Evolutionary conservation across 768 basidiomycete species (phyloP).

Genomic region (Tephrocybe sp.): DNA sequence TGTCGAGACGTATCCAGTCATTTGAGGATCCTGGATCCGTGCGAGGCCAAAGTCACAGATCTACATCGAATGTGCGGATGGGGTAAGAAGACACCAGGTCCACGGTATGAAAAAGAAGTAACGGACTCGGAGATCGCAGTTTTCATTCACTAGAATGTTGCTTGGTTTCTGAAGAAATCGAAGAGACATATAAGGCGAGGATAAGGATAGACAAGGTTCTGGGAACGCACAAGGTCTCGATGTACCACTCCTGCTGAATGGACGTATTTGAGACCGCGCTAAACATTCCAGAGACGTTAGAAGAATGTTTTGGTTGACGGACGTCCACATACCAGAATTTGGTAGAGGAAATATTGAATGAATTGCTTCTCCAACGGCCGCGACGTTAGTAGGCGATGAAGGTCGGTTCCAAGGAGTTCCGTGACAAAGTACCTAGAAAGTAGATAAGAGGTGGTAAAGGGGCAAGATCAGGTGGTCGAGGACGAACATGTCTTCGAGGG

Average conservation of each 20-base stretch:
- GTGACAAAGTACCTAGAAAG: slow-evolving; percentile 91
- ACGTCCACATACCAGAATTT: slow-evolving; percentile 74
- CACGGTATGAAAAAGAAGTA: background rate
- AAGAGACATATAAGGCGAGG: background rate
- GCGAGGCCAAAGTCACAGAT: slow-evolving; percentile 99
- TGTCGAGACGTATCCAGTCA: slow-evolving; percentile 99
- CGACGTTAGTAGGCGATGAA: slow-evolving; percentile 94
- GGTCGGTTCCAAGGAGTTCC: slow-evolving; percentile 95
- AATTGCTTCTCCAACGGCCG: slow-evolving; percentile 99
- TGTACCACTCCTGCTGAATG: slow-evolving; percentile 99
- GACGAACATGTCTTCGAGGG: slow-evolving; percentile 93
- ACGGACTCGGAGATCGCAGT: slow-evolving; percentile 93
- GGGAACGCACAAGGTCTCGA: slow-evolving; percentile 75
- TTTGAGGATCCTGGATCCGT: slow-evolving; percentile 98
- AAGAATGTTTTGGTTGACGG: background rate
- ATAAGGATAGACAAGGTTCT: background rate
- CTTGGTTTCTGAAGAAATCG: slow-evolving; percentile 77
- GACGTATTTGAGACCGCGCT: slow-evolving; percentile 99
- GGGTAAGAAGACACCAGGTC: slow-evolving; percentile 6
- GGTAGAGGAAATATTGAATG: slow-evolving; percentile 99
- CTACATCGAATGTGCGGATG: slow-evolving; percentile 33
- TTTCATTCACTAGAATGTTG: slow-evolving; percentile 99
- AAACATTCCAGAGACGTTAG: slow-evolving; percentile 4
- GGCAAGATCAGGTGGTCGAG: background rate
- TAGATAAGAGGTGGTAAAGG: background rate